Conservation (phyloP, 192 early-diverging fungal species). For the Coemansia erecta region DNA sequence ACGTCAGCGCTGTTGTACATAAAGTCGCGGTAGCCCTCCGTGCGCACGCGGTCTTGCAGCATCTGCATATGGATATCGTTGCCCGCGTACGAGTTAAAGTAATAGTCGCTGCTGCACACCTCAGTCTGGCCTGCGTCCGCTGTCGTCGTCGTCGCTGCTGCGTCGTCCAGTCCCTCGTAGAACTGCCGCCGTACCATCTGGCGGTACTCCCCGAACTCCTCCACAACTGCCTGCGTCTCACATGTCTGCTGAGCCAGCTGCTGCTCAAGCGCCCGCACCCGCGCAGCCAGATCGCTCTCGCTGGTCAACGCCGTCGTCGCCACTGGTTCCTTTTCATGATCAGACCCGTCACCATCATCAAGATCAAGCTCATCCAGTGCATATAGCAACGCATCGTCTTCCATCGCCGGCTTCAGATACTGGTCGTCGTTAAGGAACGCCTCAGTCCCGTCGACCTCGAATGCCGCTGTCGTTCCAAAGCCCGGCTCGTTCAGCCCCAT, state of each 20-base stretch:
- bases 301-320: conserved; percentile 34
- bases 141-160: conserved; percentile 3
- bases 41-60: conserved; percentile 94
- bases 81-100: conserved; percentile 50
- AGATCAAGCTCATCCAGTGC: conserved; percentile 72
- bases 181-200: conserved; percentile 69
- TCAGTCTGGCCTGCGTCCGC: not conserved
- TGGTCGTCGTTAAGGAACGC: conserved; percentile 64
- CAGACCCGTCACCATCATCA: conserved; percentile 49
- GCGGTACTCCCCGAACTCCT: conserved; percentile 69
- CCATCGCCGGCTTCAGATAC: conserved; percentile 63
- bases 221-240: conserved; percentile 53
- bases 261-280: conserved; percentile 58
- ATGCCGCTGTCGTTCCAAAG: conserved; percentile 28
- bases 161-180: conserved; percentile 56
- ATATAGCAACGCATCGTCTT: conserved; percentile 68
- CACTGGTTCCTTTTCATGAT: not conserved
- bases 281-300: conserved; percentile 58
- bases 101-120: conserved; percentile 45
- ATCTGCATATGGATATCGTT: conserved; percentile 83
- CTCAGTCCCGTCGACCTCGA: conserved; percentile 53
- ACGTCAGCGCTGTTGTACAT: conserved; percentile 80
- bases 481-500: conserved; percentile 28
- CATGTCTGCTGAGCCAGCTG: conserved; percentile 53
- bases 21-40: conserved; percentile 91